These are phyloP conservation scores for Xerocomus brunneocitrinus DNA, from an alignment of 768 basidiomycete species.

Conservation along the genomic window DNA sequence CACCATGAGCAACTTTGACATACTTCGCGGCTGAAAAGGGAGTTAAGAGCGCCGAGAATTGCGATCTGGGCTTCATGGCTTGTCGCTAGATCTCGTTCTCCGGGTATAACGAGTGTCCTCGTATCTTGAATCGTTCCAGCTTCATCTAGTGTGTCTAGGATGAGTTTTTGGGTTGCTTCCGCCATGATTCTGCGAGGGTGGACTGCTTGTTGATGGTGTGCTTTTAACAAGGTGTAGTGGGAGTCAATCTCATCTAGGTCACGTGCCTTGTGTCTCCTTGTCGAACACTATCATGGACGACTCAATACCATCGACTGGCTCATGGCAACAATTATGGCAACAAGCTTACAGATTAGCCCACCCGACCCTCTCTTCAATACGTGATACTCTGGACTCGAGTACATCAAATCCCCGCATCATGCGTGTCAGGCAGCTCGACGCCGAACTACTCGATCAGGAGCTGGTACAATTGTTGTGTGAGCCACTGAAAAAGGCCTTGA, in stretches of 20 bases:
- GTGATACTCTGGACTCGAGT: constrained; percentile 34
- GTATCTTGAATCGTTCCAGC: constrained; percentile 61
- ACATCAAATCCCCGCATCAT: constrained; percentile 46
- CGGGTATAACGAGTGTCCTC: constrained; percentile 62
- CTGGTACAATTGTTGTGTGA: constrained; percentile 76
- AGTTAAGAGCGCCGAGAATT: constrained; percentile 89
- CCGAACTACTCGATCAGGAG: constrained; percentile 86
- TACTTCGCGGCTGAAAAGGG: constrained; percentile 81
- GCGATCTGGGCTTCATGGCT: constrained; percentile 76
- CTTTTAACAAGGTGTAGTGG: neutral
- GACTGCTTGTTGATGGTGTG: neutral
- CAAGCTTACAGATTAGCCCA: constrained; percentile 62
- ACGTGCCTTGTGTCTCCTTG: constrained; percentile 9
- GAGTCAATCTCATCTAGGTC: constrained; percentile 20
- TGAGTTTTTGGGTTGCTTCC: constrained; percentile 72
- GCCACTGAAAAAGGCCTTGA: constrained; percentile 71
- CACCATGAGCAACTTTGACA: constrained; percentile 21
- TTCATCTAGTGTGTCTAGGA: constrained; percentile 68
- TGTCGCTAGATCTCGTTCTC: constrained; percentile 49
- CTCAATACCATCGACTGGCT: constrained; percentile 1
- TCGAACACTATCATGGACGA: constrained; percentile 14
- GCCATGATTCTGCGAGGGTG: constrained; percentile 45
- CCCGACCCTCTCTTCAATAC: constrained; percentile 47
- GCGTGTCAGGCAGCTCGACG: constrained; percentile 89
- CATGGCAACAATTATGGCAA: constrained; percentile 44